Conservation (phyloP, 495 filamentous ascomycete genomes). For the Penicillium roqueforti region DNA sequence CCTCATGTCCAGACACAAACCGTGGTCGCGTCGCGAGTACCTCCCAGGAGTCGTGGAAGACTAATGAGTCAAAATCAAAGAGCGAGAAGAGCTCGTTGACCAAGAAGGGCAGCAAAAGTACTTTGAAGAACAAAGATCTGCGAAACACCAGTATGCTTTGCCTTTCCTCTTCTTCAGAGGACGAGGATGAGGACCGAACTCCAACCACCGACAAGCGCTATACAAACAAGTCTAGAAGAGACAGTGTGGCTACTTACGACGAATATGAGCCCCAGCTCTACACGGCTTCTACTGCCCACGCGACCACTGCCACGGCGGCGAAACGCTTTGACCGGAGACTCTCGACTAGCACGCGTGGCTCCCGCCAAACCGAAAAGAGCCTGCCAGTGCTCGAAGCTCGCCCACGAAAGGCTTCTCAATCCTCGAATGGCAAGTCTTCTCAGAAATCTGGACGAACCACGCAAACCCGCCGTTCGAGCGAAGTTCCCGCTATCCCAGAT, state of each 20-base stretch:
- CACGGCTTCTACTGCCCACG: slow-evolving; percentile 37
- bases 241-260: slow-evolving; percentile 38
- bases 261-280: slow-evolving; percentile 42
- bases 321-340: slow-evolving; percentile 29
- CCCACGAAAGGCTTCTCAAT: slow-evolving; percentile 16
- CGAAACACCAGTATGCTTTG: slow-evolving; percentile 51
- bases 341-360: slow-evolving; percentile 31
- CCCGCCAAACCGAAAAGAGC: slow-evolving; percentile 16
- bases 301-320: slow-evolving; percentile 26
- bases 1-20: slow-evolving; percentile 2
- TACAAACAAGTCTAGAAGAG: slow-evolving; percentile 24
- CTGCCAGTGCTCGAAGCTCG: slow-evolving; percentile 14
- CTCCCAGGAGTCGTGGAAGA: slow-evolving; percentile 16
- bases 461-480: slow-evolving; percentile 34
- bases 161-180: slow-evolving; percentile 52
- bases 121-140: slow-evolving; percentile 44
- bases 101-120: slow-evolving; percentile 43
- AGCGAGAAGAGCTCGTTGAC: slow-evolving; percentile 25
- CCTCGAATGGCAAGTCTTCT: slow-evolving; percentile 29
- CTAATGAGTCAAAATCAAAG: slow-evolving; percentile 15
- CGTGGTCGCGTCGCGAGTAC: slow-evolving; percentile 10
- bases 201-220: slow-evolving; percentile 9
- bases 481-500: slow-evolving; percentile 33
- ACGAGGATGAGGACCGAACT: slow-evolving; percentile 41
- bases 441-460: slow-evolving; percentile 18